Conservation (phyloP, 2,329 filamentous ascomycete species). For the Byssochlamys sp. region DNA sequence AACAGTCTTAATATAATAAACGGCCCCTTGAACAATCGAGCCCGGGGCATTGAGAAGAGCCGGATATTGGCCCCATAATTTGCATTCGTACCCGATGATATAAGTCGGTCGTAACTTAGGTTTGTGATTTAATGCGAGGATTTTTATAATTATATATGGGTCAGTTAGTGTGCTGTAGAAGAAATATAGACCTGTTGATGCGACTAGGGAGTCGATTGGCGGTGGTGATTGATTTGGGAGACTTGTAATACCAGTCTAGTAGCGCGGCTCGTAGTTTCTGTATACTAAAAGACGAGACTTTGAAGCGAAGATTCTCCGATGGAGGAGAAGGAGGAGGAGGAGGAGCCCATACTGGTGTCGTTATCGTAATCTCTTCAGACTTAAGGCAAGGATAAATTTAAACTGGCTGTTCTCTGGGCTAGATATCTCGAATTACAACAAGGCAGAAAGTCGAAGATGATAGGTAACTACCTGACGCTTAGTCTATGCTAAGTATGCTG, state of each 20-base stretch:
- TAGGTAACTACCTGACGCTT: too few species aligned
- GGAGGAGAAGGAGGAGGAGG: neutral
- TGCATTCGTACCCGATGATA: constrained; percentile 17
- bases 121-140: constrained; percentile 12
- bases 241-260: neutral
- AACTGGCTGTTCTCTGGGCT: too few species aligned
- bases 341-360: neutral
- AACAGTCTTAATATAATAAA: constrained; percentile 13
- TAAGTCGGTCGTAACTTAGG: constrained; percentile 13
- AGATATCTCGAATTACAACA: too few species aligned
- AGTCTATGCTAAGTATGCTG: too few species aligned
- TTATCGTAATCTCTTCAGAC: neutral
- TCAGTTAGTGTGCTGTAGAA: constrained; percentile 30
- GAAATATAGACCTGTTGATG: constrained; percentile 22
- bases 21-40: constrained; percentile 12
- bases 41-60: constrained; percentile 13
- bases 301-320: neutral
- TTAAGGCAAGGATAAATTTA: too few species aligned
- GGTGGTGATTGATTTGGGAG: neutral
- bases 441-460: too few species aligned
- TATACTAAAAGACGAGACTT: neutral
- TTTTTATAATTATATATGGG: constrained; percentile 15
- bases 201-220: neutral
- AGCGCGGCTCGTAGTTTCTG: neutral
- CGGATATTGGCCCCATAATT: constrained; percentile 22